These are phyloP conservation scores for Conticribra weissflogii DNA, from an alignment of 108 stramenopile species.

Conservation along the genomic window DNA sequence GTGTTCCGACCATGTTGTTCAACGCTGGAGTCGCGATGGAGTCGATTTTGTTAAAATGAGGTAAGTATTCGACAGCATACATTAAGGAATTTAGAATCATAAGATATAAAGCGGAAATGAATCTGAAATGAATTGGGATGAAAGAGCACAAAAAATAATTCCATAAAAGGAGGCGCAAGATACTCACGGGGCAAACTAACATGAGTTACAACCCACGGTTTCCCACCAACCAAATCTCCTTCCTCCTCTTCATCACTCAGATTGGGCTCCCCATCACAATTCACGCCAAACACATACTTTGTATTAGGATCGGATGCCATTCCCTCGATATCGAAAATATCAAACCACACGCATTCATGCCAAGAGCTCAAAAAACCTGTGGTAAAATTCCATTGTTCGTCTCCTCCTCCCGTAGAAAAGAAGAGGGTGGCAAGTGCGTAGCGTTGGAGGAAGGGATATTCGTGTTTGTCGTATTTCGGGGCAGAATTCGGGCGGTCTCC, in stretches of 20 bases:
- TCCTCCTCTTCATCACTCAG: slow-evolving; percentile 3
- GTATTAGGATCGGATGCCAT: not conserved
- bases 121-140: not conserved
- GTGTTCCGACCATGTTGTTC: slow-evolving; percentile 28
- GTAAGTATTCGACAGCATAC: not conserved
- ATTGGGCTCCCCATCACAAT: slow-evolving; percentile 28
- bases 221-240: not conserved
- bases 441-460: slow-evolving; percentile 43
- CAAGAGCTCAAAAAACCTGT: slow-evolving; percentile 22
- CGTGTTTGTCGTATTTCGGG: slow-evolving; percentile 14
- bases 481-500: too few species aligned
- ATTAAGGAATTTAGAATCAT: not conserved
- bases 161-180: too few species aligned
- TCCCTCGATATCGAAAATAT: slow-evolving; percentile 5
- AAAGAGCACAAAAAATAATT: not conserved
- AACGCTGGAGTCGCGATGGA: not conserved
- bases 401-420: slow-evolving; percentile 32
- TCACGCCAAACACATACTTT: slow-evolving; percentile 3
- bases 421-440: slow-evolving; percentile 40
- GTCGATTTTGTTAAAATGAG: not conserved
- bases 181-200: slow-evolving; percentile 30
- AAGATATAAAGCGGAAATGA: not conserved
- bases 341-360: slow-evolving; percentile 44
- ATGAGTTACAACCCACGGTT: slow-evolving; percentile 20
- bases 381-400: slow-evolving; percentile 7